Conservation (phyloP, 139 green algal species). For the Zygnema cylindricum region DNA sequence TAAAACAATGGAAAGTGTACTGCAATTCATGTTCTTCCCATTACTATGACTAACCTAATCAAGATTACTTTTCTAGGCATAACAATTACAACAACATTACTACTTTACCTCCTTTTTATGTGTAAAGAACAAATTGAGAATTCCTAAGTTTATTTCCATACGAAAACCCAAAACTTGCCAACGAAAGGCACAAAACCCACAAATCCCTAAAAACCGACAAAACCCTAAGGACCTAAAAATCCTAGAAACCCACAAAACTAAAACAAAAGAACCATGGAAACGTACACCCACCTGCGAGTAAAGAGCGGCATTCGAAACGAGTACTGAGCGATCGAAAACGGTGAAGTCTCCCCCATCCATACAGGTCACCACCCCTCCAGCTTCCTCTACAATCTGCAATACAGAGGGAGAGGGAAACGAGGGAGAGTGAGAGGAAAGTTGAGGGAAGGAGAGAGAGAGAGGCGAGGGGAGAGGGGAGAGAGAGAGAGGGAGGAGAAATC, state of each 20-base stretch:
- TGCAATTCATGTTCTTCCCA: no score
- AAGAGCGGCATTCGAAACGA: slow-evolving; percentile 54
- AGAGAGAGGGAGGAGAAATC: slow-evolving; percentile 5
- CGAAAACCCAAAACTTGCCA: neutral
- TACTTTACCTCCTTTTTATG: no score
- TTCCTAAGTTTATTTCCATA: neutral
- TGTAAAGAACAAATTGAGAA: neutral
- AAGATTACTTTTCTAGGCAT: no score
- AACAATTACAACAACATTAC: no score
- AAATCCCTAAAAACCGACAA: neutral
- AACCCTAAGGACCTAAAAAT: neutral
- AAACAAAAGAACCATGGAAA: neutral
- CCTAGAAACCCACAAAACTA: neutral
- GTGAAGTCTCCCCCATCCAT: slow-evolving; percentile 77
- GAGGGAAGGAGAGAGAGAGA: no score
- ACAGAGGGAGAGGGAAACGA: neutral
- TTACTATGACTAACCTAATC: no score
- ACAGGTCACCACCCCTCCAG: slow-evolving; percentile 76
- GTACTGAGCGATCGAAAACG: slow-evolving; percentile 75
- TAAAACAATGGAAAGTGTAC: no score
- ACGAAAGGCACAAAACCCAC: neutral
- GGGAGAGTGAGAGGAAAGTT: no score
- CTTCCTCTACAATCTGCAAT: slow-evolving; percentile 69
- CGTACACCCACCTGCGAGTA: slow-evolving; percentile 34
- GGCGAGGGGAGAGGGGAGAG: neutral